A percentile compares a stretch with the other conserved stretches of the same genome.
These are phyloP conservation scores for Aureobasidium namibiae DNA, from an alignment of 2,329 filamentous ascomycete species.

Conservation along the genomic window DNA sequence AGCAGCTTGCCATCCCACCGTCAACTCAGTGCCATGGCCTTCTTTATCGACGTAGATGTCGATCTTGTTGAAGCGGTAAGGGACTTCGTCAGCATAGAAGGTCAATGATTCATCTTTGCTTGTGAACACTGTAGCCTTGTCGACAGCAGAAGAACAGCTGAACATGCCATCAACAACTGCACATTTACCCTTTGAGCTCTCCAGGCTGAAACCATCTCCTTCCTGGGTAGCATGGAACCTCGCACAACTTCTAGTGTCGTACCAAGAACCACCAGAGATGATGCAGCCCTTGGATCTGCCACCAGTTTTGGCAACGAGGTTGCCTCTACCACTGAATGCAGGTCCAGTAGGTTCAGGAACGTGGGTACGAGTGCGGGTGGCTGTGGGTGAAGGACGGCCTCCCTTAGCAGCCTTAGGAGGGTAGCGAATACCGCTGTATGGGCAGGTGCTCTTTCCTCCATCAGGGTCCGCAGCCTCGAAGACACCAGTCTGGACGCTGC, in stretches of 20 bases:
- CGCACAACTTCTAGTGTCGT: constrained; percentile 58
- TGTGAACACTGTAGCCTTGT: constrained; percentile 34
- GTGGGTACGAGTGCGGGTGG: constrained; percentile 20
- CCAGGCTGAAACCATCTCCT: constrained; percentile 46
- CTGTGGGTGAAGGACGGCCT: constrained; percentile 22
- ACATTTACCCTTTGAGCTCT: constrained; percentile 52
- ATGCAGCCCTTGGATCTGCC: constrained; percentile 54
- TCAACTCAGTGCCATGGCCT: constrained; percentile 25
- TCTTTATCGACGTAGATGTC: constrained; percentile 31
- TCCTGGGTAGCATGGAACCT: constrained; percentile 48
- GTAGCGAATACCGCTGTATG: constrained; percentile 55
- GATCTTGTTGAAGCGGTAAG: constrained; percentile 36
- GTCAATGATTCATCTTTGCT: constrained; percentile 27
- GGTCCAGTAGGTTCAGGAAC: constrained; percentile 19
- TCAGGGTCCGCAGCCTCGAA: constrained; percentile 52
- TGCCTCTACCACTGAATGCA: constrained; percentile 52
- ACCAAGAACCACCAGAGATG: constrained; percentile 61
- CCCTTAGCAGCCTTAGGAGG: constrained; percentile 43
- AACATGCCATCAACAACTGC: constrained; percentile 47
- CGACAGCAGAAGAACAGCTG: constrained; percentile 45
- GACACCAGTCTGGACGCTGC: constrained; percentile 51
- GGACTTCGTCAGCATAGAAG: constrained; percentile 37
- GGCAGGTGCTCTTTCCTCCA: constrained; percentile 53
- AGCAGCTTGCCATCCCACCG: constrained; percentile 31
- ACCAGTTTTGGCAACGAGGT: constrained; percentile 47